Base-by-base conservation (phyloP, 768 basidiomycete species). In the Trametes cinnabarina region DNA sequence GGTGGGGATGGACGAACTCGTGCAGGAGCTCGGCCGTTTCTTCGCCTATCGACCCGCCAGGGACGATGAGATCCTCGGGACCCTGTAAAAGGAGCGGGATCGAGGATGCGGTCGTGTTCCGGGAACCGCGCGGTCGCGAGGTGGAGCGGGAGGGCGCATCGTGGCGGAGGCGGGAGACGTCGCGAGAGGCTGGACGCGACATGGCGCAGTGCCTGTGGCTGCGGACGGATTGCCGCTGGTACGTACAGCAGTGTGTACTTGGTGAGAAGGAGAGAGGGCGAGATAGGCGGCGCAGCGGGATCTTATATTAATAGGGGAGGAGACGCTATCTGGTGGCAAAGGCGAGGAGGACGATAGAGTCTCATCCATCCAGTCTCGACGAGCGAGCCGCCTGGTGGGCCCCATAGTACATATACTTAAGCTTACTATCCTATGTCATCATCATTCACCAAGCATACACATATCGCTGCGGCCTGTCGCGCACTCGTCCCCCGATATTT, bases 11-110 rank as follows among this genome's bases (percentile, higher is more conserved):
- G 0, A 78, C 72, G 34, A 81, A 71, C 47, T 81, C 79, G 47
- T 77, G 69, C 15, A 83, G 64, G 17, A 79, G 69, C 53, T 83
- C 80, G 0, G 75, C 71, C 1, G 76, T 69, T 56, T 82, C 77
- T 57, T 80, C 77, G 61, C 73, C 73, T 26, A 82, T 72, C 20
- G 76, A 80, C 25, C 81, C 81, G 35, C 82, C 80, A 1, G 78
- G 78, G 6, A 80, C 65, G 47, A 79, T 66, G 12, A 79, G 65
- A 47, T 60, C 71, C 56, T 80, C 76, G 12, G 66, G 61, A 11
- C 55, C 67, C 41, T 63, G 59, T 23, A 67, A 63, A 4, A 69
- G 58, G 52, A 68, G 68, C 17, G 59, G 55, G 19, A 65, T 35
- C n/a, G 69, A 68, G 10, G 60, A 56, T 10, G 57, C 39, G 26